Base-by-base conservation (phyloP, 257 asterid species). In the Fraxinus excelsior region DNA sequence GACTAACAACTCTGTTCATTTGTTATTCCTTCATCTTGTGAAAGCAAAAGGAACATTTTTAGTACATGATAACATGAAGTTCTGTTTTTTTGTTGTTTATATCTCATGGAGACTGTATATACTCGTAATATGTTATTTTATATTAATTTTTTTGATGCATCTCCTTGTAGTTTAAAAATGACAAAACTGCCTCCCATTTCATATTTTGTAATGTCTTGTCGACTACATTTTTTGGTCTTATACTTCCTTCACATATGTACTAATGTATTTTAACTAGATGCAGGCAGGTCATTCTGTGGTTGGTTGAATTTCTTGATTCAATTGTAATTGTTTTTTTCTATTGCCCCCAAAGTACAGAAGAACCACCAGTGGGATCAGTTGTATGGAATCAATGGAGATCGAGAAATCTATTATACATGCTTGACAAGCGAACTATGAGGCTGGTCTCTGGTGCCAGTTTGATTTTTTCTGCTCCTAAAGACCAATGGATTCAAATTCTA, bases 371-470 rank as follows among this genome's bases (percentile, higher is more conserved):
- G 60, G 89, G 82, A 74, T 80, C 87, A 69, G 64, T 70, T 67
- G 75, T 71, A 79, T 91, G 95, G 96, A 87, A 77, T 65, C 62
- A 34, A 42, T 89, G 97, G 96, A 91, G 80, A 85, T 82, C 90
- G 35, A 88, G 87, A 79, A 82, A 89, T 82, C 84, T 94, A 74
- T 85, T 94, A 29, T 94, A 90, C 83, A 74, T 94, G 91, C 92
- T 91, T 72, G 91, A 91, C 85, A 89, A 86, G 83, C 88, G 96
- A 82, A 90, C 98, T 51, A 78, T 84, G 26, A 87, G 97, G 80
- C 84, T 94, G 79, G 85, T 89, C 78, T 87, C 98, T 67, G 97
- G 97, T 83, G 96, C 95, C 82, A 88, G 80, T 67, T 74, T 89
- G 85, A 78, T 94, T 32, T 89, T 71, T 72, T 86, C 97, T 67